These are phyloP conservation scores for Rhododendron kiyosumense DNA, from an alignment of 148 eudicot species.

Conservation along the genomic window DNA sequence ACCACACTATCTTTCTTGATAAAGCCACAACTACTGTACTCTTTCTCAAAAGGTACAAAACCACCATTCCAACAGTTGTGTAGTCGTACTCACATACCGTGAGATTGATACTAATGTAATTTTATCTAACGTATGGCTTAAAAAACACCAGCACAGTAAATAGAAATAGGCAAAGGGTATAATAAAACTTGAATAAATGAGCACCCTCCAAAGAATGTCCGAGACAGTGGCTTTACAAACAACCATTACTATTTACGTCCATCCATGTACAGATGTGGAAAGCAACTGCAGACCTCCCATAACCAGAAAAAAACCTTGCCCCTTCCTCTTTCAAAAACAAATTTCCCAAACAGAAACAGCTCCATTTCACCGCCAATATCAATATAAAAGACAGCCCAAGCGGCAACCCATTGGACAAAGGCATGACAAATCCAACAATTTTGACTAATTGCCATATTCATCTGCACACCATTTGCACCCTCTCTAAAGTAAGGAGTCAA, in stretches of 20 bases:
- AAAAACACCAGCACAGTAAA: background rate
- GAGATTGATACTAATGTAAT: background rate
- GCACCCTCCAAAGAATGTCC: background rate
- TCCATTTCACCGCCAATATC: background rate
- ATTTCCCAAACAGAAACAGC: background rate
- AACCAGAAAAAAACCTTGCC: background rate
- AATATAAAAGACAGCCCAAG: background rate
- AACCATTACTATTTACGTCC: background rate
- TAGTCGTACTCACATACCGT: too few relatives aligned
- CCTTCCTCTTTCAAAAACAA: background rate
- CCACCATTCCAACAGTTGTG: too few relatives aligned
- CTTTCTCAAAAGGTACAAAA: background rate
- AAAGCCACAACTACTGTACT: background rate
- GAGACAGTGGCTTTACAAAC: background rate
- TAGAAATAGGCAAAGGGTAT: background rate
- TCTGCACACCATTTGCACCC: background rate
- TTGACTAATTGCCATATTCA: background rate
- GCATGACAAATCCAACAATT: background rate
- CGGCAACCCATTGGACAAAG: background rate
- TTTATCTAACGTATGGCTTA: background rate
- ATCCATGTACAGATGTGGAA: background rate
- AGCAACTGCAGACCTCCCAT: background rate
- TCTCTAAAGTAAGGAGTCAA: constrained; percentile 32
- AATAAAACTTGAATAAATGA: background rate
- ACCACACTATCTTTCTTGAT: background rate